Conservation (phyloP, 2,329 filamentous ascomycete genomes). For the Aschersonia sp. region DNA sequence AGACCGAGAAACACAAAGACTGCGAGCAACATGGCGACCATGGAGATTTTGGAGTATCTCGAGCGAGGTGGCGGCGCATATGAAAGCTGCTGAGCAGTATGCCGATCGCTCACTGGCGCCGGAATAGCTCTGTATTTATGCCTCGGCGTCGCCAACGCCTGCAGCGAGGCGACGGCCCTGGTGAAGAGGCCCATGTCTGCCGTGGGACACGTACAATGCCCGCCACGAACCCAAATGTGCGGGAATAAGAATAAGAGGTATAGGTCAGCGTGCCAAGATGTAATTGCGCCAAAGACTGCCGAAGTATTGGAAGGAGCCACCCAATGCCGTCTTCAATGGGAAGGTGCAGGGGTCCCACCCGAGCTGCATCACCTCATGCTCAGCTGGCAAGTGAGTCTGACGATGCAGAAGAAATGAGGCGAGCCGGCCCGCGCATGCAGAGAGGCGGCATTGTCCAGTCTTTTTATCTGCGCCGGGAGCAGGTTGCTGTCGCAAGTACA, state of each 20-base stretch:
- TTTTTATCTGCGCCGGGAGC: not conserved
- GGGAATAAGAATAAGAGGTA: not conserved
- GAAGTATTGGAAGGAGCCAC: not conserved
- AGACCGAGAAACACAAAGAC: slow-evolving; percentile 5
- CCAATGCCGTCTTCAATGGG: not conserved
- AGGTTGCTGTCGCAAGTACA: not conserved
- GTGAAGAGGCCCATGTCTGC: slow-evolving; percentile 3
- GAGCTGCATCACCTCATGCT: not conserved
- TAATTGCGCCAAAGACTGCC: not conserved
- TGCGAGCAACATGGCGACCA: slow-evolving; percentile 6
- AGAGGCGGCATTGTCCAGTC: not conserved
- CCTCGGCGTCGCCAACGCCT: slow-evolving; percentile 8
- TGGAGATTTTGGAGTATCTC: slow-evolving; percentile 6
- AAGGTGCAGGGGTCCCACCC: not conserved
- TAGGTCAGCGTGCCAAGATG: not conserved
- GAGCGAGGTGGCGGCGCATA: not conserved
- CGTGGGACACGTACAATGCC: too few species aligned
- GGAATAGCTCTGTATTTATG: slow-evolving; percentile 16
- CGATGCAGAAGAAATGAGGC: not conserved
- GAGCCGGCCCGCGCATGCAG: not conserved
- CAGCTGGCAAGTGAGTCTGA: not conserved
- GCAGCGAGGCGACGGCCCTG: slow-evolving; percentile 2
- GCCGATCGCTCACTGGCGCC: slow-evolving; percentile 2
- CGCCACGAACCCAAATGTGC: not conserved
- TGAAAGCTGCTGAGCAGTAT: not conserved